Percentiles rank a stretch among this genome's conserved stretches.
phyloP scores from a whole-genome alignment of 2,329 filamentous ascomycete genomes.

The Fusarium veterinarium region DNA sequence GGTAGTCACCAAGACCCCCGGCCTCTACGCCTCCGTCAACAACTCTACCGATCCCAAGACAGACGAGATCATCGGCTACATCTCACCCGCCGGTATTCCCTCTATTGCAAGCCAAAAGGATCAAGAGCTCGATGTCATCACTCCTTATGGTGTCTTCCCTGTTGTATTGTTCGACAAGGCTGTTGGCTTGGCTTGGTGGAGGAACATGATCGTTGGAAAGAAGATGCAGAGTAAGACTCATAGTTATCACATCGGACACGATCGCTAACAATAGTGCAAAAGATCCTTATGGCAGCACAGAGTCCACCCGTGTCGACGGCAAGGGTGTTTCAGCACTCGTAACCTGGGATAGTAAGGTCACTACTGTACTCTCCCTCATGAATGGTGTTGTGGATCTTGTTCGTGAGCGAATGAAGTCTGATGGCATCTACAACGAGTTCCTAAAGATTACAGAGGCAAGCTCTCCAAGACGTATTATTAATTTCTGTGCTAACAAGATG shows the following conservation, averaged over 20 bases:
- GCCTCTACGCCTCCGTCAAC: conserved; percentile 57
- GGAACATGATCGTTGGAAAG: conserved; percentile 54
- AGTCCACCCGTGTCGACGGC: conserved; percentile 54
- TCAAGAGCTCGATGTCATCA: conserved; percentile 56
- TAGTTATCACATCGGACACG: background rate
- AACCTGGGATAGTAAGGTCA: conserved; percentile 58
- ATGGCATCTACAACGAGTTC: conserved; percentile 54
- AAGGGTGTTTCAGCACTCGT: conserved; percentile 53
- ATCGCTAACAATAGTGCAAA: background rate
- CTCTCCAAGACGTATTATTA: rapidly evolving
- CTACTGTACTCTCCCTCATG: conserved; percentile 53
- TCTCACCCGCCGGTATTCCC: conserved; percentile 55
- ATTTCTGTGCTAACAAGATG: background rate
- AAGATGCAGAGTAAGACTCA: conserved; percentile 56
- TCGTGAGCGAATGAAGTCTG: conserved; percentile 51
- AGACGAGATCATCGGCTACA: conserved; percentile 53
- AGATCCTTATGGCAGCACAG: conserved; percentile 56
- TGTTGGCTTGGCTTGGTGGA: conserved; percentile 57
- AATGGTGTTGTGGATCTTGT: conserved; percentile 54
- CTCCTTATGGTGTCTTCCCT: conserved; percentile 54
- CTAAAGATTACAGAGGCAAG: conserved; percentile 46
- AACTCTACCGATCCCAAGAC: conserved; percentile 53
- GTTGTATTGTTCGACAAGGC: conserved; percentile 52
- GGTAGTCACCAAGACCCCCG: conserved; percentile 50
- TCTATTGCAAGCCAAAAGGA: conserved; percentile 54